These are phyloP conservation scores for Begonia loranthoides DNA, from an alignment of 306 rosid species.

Conservation along the genomic window DNA sequence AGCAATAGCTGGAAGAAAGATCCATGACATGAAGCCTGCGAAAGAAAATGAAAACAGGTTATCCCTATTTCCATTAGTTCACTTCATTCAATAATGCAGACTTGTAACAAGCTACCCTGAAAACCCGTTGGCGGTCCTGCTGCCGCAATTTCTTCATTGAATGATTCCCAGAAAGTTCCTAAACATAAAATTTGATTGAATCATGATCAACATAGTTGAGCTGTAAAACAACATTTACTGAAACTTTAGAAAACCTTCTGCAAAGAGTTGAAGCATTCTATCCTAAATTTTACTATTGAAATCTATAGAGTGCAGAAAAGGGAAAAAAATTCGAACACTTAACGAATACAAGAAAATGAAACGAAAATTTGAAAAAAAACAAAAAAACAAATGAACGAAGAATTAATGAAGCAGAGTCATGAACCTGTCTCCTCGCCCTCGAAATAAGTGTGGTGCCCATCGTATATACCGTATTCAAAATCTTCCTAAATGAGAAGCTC, in stretches of 20 bases:
- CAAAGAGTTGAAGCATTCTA: too few species aligned
- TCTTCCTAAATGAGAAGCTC: slow-evolving; percentile 49
- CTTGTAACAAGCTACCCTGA: slow-evolving; percentile 39
- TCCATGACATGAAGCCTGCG: slow-evolving; percentile 78
- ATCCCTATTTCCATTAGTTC: background rate
- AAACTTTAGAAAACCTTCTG: too few species aligned
- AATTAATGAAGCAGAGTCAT: too few species aligned
- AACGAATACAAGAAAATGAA: too few species aligned
- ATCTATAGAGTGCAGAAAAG: too few species aligned
- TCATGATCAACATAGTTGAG: background rate
- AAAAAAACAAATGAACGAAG: too few species aligned
- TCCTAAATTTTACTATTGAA: too few species aligned
- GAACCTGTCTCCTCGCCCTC: slow-evolving; percentile 60
- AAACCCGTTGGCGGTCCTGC: slow-evolving; percentile 86
- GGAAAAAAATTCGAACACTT: too few species aligned
- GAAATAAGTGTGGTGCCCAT: slow-evolving; percentile 68
- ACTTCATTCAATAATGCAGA: too few species aligned
- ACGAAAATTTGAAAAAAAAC: too few species aligned
- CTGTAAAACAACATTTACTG: too few species aligned
- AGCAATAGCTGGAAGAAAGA: slow-evolving; percentile 72
- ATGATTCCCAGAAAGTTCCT: slow-evolving; percentile 73
- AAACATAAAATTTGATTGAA: slow-evolving; percentile 6
- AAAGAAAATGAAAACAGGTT: slow-evolving; percentile 9
- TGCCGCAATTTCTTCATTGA: slow-evolving; percentile 39
- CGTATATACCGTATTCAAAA: slow-evolving; percentile 57